Evolutionary conservation across 257 asterid species (phyloP), one percentile per base, ranked within the genome.

Genomic region (Fraxinus cuspidata): DNA sequence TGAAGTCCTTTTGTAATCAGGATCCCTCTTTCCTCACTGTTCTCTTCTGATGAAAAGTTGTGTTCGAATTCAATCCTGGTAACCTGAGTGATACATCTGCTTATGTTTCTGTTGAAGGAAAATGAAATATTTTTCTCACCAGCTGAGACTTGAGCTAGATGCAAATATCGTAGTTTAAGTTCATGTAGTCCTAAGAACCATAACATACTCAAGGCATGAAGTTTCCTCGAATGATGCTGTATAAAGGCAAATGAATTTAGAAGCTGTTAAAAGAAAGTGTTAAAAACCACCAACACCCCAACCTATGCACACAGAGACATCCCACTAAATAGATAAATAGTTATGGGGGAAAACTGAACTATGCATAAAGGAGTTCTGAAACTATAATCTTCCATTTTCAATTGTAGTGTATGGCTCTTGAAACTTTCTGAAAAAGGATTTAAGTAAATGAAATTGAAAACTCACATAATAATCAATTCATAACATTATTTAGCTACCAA

Each of bases 151-250:
- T 49, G 34, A 58, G 19, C 72, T 74, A 11, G 21, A 56, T 66
- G 21, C 23, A 37, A 38, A 58, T 51, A 28, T 40, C 35, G 18
- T 37, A 63, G 44, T 66, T 75, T 64, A 67, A 74, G 70, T 16
- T 77, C 40, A 21, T 2, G 4, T 29, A 32, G 42, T 76, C 65
- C 37, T 32, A 70, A 70, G 53, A 37, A 18, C 1, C 23, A 53
- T n/a, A 16, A 18, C 3, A 53, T 53, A 19, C 5, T 53, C 1
- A 51, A 53, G 3, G 25, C 63, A 4, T 53, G 8, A 70, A 32
- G 31, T n/a, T 70, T 70, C 53, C 29, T n/a, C 31, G 51, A 60
- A 21, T 72, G 29, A 64, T 81, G 65, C 75, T 21, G 31, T 70
- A 60, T 70, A 21, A 21, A 76, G 35, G 19, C 67, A 28, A 44